Base-by-base conservation (phyloP, 2,329 filamentous ascomycete genomes). In the Xylaria sp. region DNA sequence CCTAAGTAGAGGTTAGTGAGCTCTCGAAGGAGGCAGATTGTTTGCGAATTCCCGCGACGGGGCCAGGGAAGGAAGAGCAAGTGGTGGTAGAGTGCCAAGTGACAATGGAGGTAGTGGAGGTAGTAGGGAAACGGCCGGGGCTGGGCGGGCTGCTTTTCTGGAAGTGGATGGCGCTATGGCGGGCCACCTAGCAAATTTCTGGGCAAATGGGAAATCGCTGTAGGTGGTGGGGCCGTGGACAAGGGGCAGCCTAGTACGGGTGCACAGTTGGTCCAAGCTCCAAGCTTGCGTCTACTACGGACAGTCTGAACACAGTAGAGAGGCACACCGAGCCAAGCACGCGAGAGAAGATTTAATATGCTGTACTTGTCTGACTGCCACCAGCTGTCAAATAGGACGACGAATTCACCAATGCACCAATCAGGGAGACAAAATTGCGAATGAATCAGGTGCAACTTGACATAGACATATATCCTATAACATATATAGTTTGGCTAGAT, bases 31-130 rank as follows among this genome's bases (percentile, higher is more conserved):
- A 68, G 48, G 68, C 58, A 65, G 68, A 68, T 63, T 62, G 68
- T 65, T 70, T 68, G 68, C 65, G 65, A 67, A 67, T 64, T 69
- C 48, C 66, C 53, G 69, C 67, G 65, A 70, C 65, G 36, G 61
- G 65, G 58, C 58, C 61, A 68, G 68, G 45, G 55, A 48, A 21
- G 21, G 50, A 55, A n/a, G 19, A 36, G 27, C 32, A 56, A 53
- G 50, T n/a, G 60, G 60, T 47, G 55, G 58, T 48, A 48, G 48
- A 30, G 21, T 54, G 45, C 45, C 64, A 57, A 47, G 12, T 14
- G 39, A 14, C 14, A 42, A 14, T 5, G 56, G n/a, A n/a, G n/a
- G n/a, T n/a, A n/a, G n/a, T n/a, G n/a, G n/a, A n/a, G n/a, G 39
- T 14, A 54, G 45, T 59, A 51, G 60, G 45, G 34, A 55, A 47